Percentiles rank a stretch among this genome's conserved stretches.
Conservation (phyloP, 495 filamentous ascomycete species). For the Aspergillus heteromorphus region DNA sequence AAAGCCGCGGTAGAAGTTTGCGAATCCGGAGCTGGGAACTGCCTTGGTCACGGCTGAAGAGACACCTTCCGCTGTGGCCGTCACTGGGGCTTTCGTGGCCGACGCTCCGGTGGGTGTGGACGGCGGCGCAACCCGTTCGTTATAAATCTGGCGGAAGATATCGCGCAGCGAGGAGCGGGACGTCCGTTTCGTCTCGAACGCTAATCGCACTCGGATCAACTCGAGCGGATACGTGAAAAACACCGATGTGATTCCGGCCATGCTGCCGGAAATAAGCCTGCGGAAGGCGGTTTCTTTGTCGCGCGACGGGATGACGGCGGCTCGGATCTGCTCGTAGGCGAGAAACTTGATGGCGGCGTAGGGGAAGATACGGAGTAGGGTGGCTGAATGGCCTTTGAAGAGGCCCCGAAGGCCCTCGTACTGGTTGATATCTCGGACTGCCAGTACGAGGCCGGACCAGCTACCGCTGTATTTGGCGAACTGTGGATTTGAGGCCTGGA, state of each 20-base stretch:
- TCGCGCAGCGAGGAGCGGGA: conserved; percentile 58
- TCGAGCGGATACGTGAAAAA: conserved; percentile 96
- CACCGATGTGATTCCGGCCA: conserved; percentile 85
- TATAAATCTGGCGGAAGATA: conserved; percentile 80
- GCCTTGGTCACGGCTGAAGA: conserved; percentile 35
- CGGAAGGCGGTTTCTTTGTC: conserved; percentile 76
- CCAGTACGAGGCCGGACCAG: conserved; percentile 72
- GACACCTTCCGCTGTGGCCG: conserved; percentile 29
- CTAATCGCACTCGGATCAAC: conserved; percentile 83
- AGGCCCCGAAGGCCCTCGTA: conserved; percentile 69
- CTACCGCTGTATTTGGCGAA: conserved; percentile 87
- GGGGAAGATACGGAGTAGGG: conserved; percentile 89
- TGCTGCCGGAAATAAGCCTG: conserved; percentile 67
- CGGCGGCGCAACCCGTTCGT: conserved; percentile 52
- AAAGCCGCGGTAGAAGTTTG: conserved; percentile 95
- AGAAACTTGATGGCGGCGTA: conserved; percentile 98
- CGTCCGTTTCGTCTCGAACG: conserved; percentile 79
- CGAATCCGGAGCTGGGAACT: conserved; percentile 59
- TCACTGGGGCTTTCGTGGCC: conserved; percentile 14
- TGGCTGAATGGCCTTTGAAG: conserved; percentile 91
- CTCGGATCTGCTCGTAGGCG: conserved; percentile 91
- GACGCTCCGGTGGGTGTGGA: conserved; percentile 11
- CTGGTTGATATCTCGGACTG: conserved; percentile 76
- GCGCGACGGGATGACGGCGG: conserved; percentile 59
- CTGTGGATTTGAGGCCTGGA: conserved; percentile 90